Base-by-base conservation (phyloP, 225 moss, liverwort and hornwort species). In the Marchantia paleacea region DNA sequence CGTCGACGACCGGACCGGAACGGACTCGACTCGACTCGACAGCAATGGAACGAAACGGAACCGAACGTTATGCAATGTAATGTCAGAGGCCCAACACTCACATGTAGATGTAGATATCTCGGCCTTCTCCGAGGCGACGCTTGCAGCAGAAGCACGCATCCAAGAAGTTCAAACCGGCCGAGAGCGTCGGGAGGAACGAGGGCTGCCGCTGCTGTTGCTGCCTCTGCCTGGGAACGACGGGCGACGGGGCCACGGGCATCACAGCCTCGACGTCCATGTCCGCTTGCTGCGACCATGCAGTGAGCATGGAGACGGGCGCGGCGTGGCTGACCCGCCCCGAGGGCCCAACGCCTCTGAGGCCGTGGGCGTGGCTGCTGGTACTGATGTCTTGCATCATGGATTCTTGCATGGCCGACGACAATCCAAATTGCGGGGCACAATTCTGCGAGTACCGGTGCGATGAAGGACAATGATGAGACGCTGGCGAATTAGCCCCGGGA, bases 51-150 rank as follows among this genome's bases (percentile, higher is more conserved):
- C 5, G 16, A 15, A 4, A 55, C 55, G 55, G 16, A 2, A 12
- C 1, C 12, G 2, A 55, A 12, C 55, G 55, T 12, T 55, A 5
- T 10, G n/a, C 69, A 10, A 14, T 7, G 31, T 16, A 8, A n/a
- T n/a, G n/a, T n/a, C n/a, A n/a, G n/a, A n/a, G n/a, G n/a, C n/a
- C n/a, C 12, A 14, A 19, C 16, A 39, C 39, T 7, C 82, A 96
- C 96, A 92, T 93, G 80, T 97, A 97, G 80, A 97, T 97, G 77
- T 90, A 97, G 39, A 97, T 94, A 52, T 97, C 97, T 18, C 92
- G 89, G 73, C 91, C 94, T 69, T 93, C 92, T 0, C 85, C 93
- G 6, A 97, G 89, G 29, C 86, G 90, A 28, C 93, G 86, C 73
- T 86, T 93, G 90, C 97, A 97, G 68, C 91, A 92, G 67, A 90